Evolutionary conservation across 1,284 basidiomycete species (phyloP), one percentile per base, ranked within the genome.

Genomic region (Rhizopogon parksii): DNA sequence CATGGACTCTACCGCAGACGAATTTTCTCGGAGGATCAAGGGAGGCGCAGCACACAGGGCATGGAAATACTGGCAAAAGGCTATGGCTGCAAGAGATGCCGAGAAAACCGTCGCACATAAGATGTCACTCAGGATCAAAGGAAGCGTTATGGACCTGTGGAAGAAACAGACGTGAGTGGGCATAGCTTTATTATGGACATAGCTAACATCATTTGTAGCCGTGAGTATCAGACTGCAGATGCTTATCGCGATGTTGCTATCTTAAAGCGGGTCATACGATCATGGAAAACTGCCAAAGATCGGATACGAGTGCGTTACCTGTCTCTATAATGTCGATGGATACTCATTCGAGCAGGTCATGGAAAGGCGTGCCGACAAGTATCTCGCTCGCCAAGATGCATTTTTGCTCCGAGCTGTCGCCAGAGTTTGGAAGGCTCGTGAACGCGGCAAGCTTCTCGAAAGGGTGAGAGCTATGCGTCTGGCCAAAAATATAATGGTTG

Each of bases 371-470:
- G 85, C 80, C 4, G 65, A 70, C 52, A 84, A 80, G 53, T 77
- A 85, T 59, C 52, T 80, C 15, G 68, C 71, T 36, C 75, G 82
- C 37, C 83, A 82, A 60, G 82, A 89, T 59, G 74, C 74, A 47
- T 70, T 84, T 17, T 72, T 89, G 7, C 57, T 87, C 34, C 76
- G 78, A 40, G 87, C 83, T 17, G 70, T 87, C 35, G 68, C 78
- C 57, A 74, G 82, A 45, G 79, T 89, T 15, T 88, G 88, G 87
- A 82, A 79, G 59, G 83, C 85, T 25, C 80, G 79, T 43, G 83
- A 85, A 62, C 77, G 83, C 14, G 84, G 83, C 15, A 71, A 69
- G 47, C 72, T 83, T 19, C 71, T 89, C 8, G 77, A 79, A 55
- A 75, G 79, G 40, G 77, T 84, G 25, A 75, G 72, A 53, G 66